A percentile compares a stretch with the other conserved stretches of the same genome.
phyloP scores from a whole-genome alignment of 1,139 yeast genomes.

The Suhomyces ambrosiae region DNA sequence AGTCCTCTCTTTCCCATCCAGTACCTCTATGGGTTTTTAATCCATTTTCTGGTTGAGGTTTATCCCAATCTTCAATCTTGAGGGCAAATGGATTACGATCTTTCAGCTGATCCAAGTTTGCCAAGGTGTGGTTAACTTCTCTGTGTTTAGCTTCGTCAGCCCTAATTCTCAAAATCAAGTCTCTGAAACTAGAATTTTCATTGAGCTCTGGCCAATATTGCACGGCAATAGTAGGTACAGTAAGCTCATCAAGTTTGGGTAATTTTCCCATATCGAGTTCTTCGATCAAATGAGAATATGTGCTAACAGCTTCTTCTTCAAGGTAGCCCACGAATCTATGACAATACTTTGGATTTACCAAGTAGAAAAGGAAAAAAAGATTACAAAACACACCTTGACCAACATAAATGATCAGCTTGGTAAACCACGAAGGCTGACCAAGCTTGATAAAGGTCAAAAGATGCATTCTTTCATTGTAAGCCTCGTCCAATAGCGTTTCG shows the following conservation, averaged over 20 bases:
- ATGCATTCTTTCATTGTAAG: constrained; percentile 81
- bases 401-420: constrained; percentile 55
- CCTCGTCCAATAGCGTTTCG: constrained; percentile 73
- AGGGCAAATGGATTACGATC: constrained; percentile 75
- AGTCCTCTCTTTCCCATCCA: constrained; percentile 70
- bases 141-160: constrained; percentile 76
- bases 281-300: constrained; percentile 63
- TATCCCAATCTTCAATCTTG: constrained; percentile 34
- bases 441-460: constrained; percentile 67
- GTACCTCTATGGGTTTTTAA: constrained; percentile 47
- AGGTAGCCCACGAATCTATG: constrained; percentile 79
- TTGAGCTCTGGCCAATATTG: constrained; percentile 62
- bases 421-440: constrained; percentile 64
- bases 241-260: constrained; percentile 46
- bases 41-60: constrained; percentile 60
- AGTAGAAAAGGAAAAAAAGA: constrained; percentile 61
- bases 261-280: constrained; percentile 56
- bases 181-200: constrained; percentile 55
- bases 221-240: constrained; percentile 60
- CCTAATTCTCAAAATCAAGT: constrained; percentile 57
- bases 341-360: constrained; percentile 63
- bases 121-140: constrained; percentile 77
- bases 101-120: constrained; percentile 53
- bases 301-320: constrained; percentile 77
- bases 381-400: constrained; percentile 78